Evolutionary conservation across 345 rosid genomes (phyloP).

Genomic region (Salix koriyanagi): DNA sequence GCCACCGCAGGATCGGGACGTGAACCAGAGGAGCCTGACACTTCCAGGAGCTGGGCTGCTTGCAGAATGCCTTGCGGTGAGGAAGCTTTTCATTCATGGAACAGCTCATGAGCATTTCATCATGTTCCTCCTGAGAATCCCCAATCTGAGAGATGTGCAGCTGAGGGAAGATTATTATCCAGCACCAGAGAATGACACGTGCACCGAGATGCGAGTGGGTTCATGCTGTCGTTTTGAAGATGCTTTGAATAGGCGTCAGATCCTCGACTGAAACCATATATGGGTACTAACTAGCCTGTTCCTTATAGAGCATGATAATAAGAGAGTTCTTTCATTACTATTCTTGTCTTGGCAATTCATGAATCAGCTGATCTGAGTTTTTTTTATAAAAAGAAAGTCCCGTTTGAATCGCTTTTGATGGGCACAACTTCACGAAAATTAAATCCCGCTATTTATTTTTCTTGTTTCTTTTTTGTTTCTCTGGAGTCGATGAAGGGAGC

Average conservation of each 20-base stretch:
- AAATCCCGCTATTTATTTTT: neutral
- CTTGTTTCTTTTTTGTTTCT: no score
- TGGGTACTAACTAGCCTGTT: neutral
- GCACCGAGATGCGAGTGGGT: slow-evolving; percentile 81
- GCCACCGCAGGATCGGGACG: slow-evolving; percentile 90
- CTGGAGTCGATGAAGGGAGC: neutral
- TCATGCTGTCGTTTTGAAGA: slow-evolving; percentile 87
- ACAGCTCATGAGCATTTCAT: slow-evolving; percentile 93
- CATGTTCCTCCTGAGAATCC: slow-evolving; percentile 55
- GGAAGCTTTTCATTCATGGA: slow-evolving; percentile 93
- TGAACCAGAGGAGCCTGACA: slow-evolving; percentile 74
- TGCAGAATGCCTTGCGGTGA: slow-evolving; percentile 44
- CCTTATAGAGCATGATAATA: neutral
- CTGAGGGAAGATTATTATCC: slow-evolving; percentile 90
- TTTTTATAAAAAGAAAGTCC: no score
- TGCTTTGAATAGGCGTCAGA: slow-evolving; percentile 51
- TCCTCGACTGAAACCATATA: slow-evolving; percentile 37
- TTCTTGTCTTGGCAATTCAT: neutral
- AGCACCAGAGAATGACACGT: slow-evolving; percentile 86
- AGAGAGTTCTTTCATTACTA: neutral
- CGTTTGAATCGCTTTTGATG: neutral
- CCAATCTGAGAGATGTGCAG: slow-evolving; percentile 74
- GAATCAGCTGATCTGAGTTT: neutral
- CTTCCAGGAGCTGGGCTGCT: slow-evolving; percentile 73
- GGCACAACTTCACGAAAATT: no score